Percentiles rank a stretch among this genome's conserved stretches.
Evolutionary conservation across 1,139 yeast species (phyloP).

Genomic region (Kodamaea sp.): DNA sequence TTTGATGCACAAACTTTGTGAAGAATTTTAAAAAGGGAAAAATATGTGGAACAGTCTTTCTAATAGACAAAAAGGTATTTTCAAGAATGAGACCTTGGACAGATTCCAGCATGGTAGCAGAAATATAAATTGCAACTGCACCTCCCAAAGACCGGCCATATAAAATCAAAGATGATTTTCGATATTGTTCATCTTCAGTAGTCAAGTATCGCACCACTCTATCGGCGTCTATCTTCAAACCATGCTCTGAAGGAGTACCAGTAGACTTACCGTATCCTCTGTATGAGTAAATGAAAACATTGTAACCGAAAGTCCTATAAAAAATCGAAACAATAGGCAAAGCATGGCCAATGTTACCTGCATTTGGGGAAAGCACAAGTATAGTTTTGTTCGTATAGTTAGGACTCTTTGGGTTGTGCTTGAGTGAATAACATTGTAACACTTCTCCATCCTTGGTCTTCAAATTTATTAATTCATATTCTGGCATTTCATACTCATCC

Average conservation of each 20-base stretch:
- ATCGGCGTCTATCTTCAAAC: slow-evolving; percentile 80
- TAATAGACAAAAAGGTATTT: slow-evolving; percentile 78
- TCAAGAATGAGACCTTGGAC: slow-evolving; percentile 72
- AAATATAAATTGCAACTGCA: slow-evolving; percentile 85
- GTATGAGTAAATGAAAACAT: slow-evolving; percentile 83
- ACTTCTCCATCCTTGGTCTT: slow-evolving; percentile 64
- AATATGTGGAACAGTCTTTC: slow-evolving; percentile 77
- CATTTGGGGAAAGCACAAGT: slow-evolving; percentile 82
- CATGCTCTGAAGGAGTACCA: slow-evolving; percentile 73
- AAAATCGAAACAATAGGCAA: slow-evolving; percentile 77
- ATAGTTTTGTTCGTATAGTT: slow-evolving; percentile 63
- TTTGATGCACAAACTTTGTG: slow-evolving; percentile 65
- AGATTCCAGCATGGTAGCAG: slow-evolving; percentile 48
- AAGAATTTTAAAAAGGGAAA: slow-evolving; percentile 65
- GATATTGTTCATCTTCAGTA: slow-evolving; percentile 49
- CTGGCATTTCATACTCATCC: slow-evolving; percentile 60
- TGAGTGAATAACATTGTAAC: slow-evolving; percentile 42
- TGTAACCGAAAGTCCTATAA: slow-evolving; percentile 61
- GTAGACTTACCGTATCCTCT: slow-evolving; percentile 89
- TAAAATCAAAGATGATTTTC: slow-evolving; percentile 54
- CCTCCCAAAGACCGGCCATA: slow-evolving; percentile 95
- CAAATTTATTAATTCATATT: slow-evolving; percentile 57
- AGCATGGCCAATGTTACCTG: slow-evolving; percentile 94
- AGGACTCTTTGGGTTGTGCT: slow-evolving; percentile 43
- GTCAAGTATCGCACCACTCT: slow-evolving; percentile 60